Base-by-base conservation (phyloP, 768 basidiomycete genomes). In the Serendipita sp. region DNA sequence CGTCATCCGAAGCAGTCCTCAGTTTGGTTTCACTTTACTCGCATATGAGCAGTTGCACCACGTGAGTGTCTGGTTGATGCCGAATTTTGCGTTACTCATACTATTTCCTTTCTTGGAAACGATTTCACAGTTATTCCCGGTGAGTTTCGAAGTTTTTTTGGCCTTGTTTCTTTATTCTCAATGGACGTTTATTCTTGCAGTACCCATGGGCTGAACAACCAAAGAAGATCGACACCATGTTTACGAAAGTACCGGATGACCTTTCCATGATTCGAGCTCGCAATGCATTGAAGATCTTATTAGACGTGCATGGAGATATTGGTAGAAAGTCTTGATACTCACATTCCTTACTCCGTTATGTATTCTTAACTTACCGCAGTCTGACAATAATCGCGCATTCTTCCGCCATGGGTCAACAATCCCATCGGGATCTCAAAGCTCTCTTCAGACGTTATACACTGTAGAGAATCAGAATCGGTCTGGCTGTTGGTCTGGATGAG, bases 1-100 rank as follows among this genome's bases (percentile, higher is more conserved):
- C 62, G 78, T 94, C 51, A 77, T 93, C 66, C 84, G 93, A 67
- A 89, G 86, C 75, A 92, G 92, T 72, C 86, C 88, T 67, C 89
- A 98, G 73, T 98, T 99, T 73, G 94, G 92, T 62, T 96, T 94
- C 71, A 94, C 92, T 13, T 78, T 94, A 16, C 83, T 93, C 68
- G 88, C 82, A 63, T 87, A 87, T 72, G 86, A 87, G 71, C 83
- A 85, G 70, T 76, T 86, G 65, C 84, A 87, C 69, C 82, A 80
- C 77, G 80, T 82, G 68, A 73, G 77, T 56, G 38, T 18, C 24
- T 13, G 45, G 35, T 45, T 24, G 38, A 13, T 41, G 38, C 28
- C 15, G 63, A 46, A 41, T 7, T 4, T 45, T 44, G 64, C 47
- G 45, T 35, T 41, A 28, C 45, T 64, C 44, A 16, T 46, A 11